Evolutionary conservation across 495 filamentous ascomycete genomes (phyloP).

Genomic region (Terfezia boudieri): DNA sequence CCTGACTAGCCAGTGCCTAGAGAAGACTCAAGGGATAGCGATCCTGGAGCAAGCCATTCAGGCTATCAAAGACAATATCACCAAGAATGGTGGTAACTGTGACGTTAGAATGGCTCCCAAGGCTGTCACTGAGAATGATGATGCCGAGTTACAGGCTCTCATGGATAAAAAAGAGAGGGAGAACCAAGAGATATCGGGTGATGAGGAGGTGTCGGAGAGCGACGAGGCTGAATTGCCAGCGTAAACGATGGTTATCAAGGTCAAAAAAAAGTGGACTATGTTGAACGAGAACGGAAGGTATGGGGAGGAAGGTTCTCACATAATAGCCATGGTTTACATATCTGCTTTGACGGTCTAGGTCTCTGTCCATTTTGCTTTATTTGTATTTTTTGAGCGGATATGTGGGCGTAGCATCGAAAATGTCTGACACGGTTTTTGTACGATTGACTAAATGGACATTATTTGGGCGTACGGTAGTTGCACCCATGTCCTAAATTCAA

Average conservation of each 20-base stretch:
- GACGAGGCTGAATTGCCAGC: constrained; percentile 41
- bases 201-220: constrained; percentile 81
- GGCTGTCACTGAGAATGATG: constrained; percentile 94
- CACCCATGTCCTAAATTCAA: no score
- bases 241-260: background rate
- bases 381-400: no score
- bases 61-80: constrained; percentile 58
- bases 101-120: constrained; percentile 93
- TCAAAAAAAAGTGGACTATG: no score
- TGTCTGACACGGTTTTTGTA: no score
- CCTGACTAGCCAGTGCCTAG: constrained; percentile 74
- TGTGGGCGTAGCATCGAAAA: no score
- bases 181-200: constrained; percentile 89
- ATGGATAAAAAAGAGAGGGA: constrained; percentile 99
- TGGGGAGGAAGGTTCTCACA: no score
- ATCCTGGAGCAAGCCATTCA: constrained; percentile 70
- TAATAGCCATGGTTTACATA: no score
- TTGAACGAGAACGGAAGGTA: no score
- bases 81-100: constrained; percentile 48
- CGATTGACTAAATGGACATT: no score
- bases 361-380: no score
- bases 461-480: no score
- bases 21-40: constrained; percentile 68
- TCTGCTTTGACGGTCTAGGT: no score
- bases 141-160: constrained; percentile 83